Evolutionary conservation across 2,329 filamentous ascomycete genomes (phyloP), one percentile per base, ranked within the genome.

Genomic region (Aureobasidium sp.): DNA sequence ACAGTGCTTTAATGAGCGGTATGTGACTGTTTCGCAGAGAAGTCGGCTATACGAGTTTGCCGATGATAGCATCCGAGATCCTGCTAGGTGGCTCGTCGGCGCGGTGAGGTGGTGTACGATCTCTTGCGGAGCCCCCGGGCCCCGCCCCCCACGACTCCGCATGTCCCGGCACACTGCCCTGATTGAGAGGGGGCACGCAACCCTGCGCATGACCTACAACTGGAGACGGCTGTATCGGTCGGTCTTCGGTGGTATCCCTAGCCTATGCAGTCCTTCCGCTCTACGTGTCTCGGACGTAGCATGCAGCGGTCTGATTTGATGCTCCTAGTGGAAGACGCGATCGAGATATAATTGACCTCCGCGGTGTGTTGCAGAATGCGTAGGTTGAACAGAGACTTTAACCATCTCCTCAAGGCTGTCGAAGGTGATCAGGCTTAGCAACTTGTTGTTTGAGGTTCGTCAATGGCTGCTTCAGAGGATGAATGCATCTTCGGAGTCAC

Each of bases 81-180:
- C 21, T 32, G 11, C 39, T 32, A 36, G 29, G 30, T 10, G 32
- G 29, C 53, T 57, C 53, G 13, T 27, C 21, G 29, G 53, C 53
- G 39, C n/a, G 29, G 25, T 57, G 53, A 57, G 53, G 53, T 57
- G 11, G 52, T 15, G n/a, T 44, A 21, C n/a, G 42, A 58, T 47
- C 42, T 29, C 37, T 32, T 48, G 54, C 42, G 54, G 54, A 58
- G 54, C n/a, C 54, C 54, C 54, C 42, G 34, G 30, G 13, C 25
- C 32, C 54, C 42, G 21, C 54, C 8, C 54, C 32, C 54, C 54
- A 58, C 54, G 54, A 37, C 54, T 58, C 54, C 54, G 34, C 54
- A 57, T 34, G 29, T 45, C 30, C 21, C 54, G 54, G 54, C 41
- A 48, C 54, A 39, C n/a, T 44, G 15, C n/a, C 42, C 54, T 21